Base-by-base conservation (phyloP, 805 yeast genomes). In the Lipomyces yamanashiensis region DNA sequence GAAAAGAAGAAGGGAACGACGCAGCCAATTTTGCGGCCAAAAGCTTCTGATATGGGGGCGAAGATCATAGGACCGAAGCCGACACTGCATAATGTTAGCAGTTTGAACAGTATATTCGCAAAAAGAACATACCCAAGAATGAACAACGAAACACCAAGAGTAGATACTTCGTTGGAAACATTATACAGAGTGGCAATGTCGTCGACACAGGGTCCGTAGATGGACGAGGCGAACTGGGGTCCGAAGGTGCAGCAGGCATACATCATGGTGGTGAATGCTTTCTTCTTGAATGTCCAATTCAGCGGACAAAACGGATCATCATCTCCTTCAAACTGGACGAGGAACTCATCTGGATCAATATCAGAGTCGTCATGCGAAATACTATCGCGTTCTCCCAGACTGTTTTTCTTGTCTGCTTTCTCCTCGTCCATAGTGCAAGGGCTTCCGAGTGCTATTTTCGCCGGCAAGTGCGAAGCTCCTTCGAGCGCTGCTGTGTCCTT, bases 11-110 rank as follows among this genome's bases (percentile, higher is more conserved):
- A 59, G 2, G 85, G 85, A 79, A 67, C 80, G 69, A 86, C 67
- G 72, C 86, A 89, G 5, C 89, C 80, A 59, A 86, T 71, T 68
- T 86, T 85, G 71, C 95, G 79, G 9, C 96, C 95, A 72, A 85
- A 88, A 44, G 87, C 71, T 72, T 88, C 95, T 17, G 90, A 85
- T 21, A 88, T 74, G 19, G 93, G 93, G 33, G 90, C 96, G 87
- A 91, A 90, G 43, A 88, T 71, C 61, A 89, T 80, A 1, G 97
- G 96, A 17, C 96, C 96, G 1, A 90, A 82, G 0, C 96, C 96
- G 76, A 90, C 63, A 1, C 67, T 62, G 49, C 21, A 21, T 17
- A 40, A 12, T 41, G 9, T 33, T 9, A 9, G 17, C 44, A 12
- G 49, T 23, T 13, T 15, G 21, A 23, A 28, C 15, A 13, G 17